A percentile compares a stretch with the other conserved stretches of the same genome.
These are phyloP conservation scores for Rosellinia necatrix DNA, from an alignment of 2,329 filamentous ascomycete species.

Conservation along the genomic window DNA sequence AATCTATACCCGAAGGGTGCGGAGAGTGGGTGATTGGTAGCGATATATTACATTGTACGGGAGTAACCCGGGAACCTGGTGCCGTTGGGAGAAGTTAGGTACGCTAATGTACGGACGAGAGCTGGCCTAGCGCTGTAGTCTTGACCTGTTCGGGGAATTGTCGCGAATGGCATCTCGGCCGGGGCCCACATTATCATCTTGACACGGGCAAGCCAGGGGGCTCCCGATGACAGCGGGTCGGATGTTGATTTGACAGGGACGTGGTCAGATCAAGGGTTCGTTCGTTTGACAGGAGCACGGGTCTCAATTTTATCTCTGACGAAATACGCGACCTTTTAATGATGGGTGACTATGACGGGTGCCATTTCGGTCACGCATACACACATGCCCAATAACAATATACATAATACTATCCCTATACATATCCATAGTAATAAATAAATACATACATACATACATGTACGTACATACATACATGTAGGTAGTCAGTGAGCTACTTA, in stretches of 20 bases:
- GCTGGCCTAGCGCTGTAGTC: slow-evolving; percentile 9
- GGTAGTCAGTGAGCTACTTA: too few relatives aligned
- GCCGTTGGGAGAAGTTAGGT: slow-evolving; percentile 20
- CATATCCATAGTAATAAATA: too few relatives aligned
- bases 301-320: slow-evolving; percentile 19
- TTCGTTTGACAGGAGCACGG: slow-evolving; percentile 32
- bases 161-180: slow-evolving; percentile 35
- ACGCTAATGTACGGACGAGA: too few relatives aligned
- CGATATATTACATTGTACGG: neutral
- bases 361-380: too few relatives aligned
- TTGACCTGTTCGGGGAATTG: slow-evolving; percentile 38
- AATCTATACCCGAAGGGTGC: too few relatives aligned
- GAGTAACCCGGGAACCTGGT: slow-evolving; percentile 26
- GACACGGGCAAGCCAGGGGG: slow-evolving; percentile 24
- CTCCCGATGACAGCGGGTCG: slow-evolving; percentile 32
- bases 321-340: neutral
- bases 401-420: too few relatives aligned
- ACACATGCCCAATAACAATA: too few relatives aligned
- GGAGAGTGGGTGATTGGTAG: slow-evolving; percentile 17
- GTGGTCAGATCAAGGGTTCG: slow-evolving; percentile 33
- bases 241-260: slow-evolving; percentile 32
- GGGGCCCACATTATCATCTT: slow-evolving; percentile 10
- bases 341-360: neutral
- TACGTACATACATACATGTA: too few relatives aligned
- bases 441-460: too few relatives aligned